phyloP scores from a whole-genome alignment of 1,284 basidiomycete genomes.

The Gomphus sp. region DNA sequence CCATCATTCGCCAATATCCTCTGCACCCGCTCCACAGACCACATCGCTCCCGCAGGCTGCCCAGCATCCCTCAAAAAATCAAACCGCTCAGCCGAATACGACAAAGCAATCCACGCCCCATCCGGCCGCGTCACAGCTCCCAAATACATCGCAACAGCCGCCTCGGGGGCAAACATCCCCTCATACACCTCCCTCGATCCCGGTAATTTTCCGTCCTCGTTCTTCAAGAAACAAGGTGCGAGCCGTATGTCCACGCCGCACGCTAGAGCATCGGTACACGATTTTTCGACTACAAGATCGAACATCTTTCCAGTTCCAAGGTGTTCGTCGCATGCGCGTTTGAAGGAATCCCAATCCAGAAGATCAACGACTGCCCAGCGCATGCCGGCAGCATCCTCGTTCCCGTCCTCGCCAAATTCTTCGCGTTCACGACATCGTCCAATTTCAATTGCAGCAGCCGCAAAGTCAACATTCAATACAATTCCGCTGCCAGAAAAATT shows the following conservation, averaged over 20 bases:
- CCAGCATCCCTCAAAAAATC: slow-evolving; percentile 17
- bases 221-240: not conserved
- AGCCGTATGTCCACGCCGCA: slow-evolving; percentile 21
- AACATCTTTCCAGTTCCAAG: slow-evolving; percentile 10
- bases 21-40: slow-evolving; percentile 2
- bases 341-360: slow-evolving; percentile 20
- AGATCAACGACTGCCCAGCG: slow-evolving; percentile 23
- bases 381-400: slow-evolving; percentile 11
- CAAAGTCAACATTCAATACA: slow-evolving; percentile 28
- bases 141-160: slow-evolving; percentile 25
- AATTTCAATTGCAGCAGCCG: slow-evolving; percentile 18
- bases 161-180: slow-evolving; percentile 15
- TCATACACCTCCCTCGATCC: not conserved
- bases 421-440: slow-evolving; percentile 14
- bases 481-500: slow-evolving; percentile 10
- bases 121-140: slow-evolving; percentile 21
- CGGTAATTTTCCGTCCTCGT: not conserved
- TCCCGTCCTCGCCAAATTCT: slow-evolving; percentile 4
- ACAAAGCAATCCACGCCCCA: slow-evolving; percentile 25
- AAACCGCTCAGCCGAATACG: slow-evolving; percentile 24
- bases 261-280: slow-evolving; percentile 27
- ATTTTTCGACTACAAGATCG: slow-evolving; percentile 25
- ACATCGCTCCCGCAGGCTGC: not conserved
- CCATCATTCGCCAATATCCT: not conserved
- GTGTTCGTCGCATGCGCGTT: not conserved